A percentile compares a stretch with the other conserved stretches of the same genome.
Evolutionary conservation across 2,329 filamentous ascomycete species (phyloP).

Genomic region (Huntiella omanensis): DNA sequence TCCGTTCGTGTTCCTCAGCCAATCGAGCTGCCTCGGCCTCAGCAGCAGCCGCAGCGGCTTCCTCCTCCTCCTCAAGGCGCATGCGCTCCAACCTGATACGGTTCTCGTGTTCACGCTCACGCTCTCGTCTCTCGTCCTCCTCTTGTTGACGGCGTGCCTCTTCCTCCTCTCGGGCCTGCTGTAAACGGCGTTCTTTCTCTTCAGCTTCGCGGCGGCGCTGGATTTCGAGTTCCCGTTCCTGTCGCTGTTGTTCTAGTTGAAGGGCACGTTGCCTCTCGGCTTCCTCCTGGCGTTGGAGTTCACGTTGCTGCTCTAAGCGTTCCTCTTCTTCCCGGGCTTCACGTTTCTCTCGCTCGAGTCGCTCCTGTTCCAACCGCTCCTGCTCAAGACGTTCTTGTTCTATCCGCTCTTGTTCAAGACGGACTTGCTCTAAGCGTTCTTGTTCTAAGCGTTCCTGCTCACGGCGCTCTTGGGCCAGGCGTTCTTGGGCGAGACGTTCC

Average conservation of each 20-base stretch:
- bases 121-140: neutral
- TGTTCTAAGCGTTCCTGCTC: neutral
- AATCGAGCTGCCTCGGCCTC: neutral
- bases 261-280: slow-evolving; percentile 9
- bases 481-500: neutral
- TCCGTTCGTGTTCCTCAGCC: slow-evolving; percentile 3
- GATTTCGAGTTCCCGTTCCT: neutral
- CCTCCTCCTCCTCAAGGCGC: too few species aligned
- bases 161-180: slow-evolving; percentile 1
- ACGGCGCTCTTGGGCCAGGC: neutral
- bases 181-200: neutral
- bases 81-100: too few species aligned
- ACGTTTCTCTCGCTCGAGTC: slow-evolving; percentile 10
- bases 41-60: too few species aligned
- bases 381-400: slow-evolving; percentile 1
- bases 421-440: neutral
- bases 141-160: neutral
- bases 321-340: slow-evolving; percentile 12
- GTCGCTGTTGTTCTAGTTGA: slow-evolving; percentile 3
- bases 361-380: neutral
- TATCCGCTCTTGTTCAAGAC: neutral
- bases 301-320: neutral
- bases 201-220: neutral
- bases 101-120: neutral
- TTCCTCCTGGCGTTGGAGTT: slow-evolving; percentile 13